Evolutionary conservation across 495 filamentous ascomycete species (phyloP), one percentile per base, ranked within the genome.

Genomic region (Terfezia claveryi): DNA sequence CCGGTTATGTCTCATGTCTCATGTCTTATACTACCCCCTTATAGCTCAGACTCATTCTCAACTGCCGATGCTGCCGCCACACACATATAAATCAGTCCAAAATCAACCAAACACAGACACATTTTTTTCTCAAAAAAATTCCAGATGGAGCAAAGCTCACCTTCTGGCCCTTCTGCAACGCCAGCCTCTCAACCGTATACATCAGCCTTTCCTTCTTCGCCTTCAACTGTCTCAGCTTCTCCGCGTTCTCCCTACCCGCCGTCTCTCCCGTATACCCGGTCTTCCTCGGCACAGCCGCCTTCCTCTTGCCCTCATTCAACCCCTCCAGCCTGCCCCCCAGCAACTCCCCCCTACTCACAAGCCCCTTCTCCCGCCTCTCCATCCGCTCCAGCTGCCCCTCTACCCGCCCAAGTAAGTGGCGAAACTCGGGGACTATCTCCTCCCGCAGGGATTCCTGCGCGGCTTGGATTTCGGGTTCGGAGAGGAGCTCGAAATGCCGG

Each of bases 401-500:
- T 14, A 80, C 76, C 37, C 82, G 73, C 10, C 69, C 65, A 16
- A 89, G 76, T 5, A 89, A 74, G 38, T 72, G 73, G 20, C 73
- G 69, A 58, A 89, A 79, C 67, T 84, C 84, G 12, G 83, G 84
- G 12, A 74, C 76, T 54, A 89, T 82, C 64, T 85, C 81, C 57
- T 80, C 77, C 27, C 80, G 74, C 23, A 89, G 74, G 27, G 76
- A 68, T 52, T 74, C 69, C 70, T 89, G 84, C 0, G 83, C 83
- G 60, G 77, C 67, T 55, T 72, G 72, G 23, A 89, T 73, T 50
- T 77, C 76, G 27, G 78, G 73, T 61, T 82, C 78, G 23, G 84
- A 77, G 38, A 85, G 76, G 38, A 87, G 74, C 65, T 89, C 84
- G 67, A 87, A 89, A 69, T 87, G 84, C 80, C 85, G 59, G 46